Evolutionary conservation across 441 rosid species (phyloP), one percentile per base, ranked within the genome.

Genomic region (Erodium texanum): DNA sequence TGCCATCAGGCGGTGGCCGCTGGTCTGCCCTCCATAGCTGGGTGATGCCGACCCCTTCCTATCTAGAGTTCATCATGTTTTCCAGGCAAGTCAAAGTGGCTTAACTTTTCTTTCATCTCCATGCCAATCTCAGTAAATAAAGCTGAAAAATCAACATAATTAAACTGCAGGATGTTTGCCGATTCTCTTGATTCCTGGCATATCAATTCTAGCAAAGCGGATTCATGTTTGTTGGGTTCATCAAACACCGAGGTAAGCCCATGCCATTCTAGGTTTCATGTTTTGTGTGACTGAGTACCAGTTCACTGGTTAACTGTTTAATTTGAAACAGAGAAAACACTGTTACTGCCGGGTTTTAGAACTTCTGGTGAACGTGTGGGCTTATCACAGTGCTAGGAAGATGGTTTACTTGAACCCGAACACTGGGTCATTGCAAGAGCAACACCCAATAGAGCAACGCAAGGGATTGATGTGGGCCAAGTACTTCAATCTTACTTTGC

Each of bases 1-100:
- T 92, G 99, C 98, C 97, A 41, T 87, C 82, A 73, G 99, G 88
- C 81, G 90, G 92, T 73, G 85, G 89, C 75, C 79, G 80, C 73
- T 92, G 99, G 99, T 92, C 98, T 72, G 77, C 95, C 66, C 85
- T 92, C 73, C 96, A 95, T 75, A 80, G 96, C 73, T 95, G 99
- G 99, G 95, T 87, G 77, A 92, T 95, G 98, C 99, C 96, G 68
- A 95, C 99, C 63, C 86, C 97, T 72, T 92, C 97, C 65, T 92
- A 90, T 77, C 81, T 95, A 62, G 97, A 95, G 79, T 95, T 89
- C 73, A 68, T 87, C 54, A 92, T 89, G 97, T 95, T 95, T 78
- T 84, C 99, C 66, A 75, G 97, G 99, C 86, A 78, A 77, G 67
- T 58, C 41, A 16, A 16, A 11, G 12, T 15, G 27, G 45, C 36